Conservation (phyloP, 2,329 filamentous ascomycete species). For the Alternaria viburni region DNA sequence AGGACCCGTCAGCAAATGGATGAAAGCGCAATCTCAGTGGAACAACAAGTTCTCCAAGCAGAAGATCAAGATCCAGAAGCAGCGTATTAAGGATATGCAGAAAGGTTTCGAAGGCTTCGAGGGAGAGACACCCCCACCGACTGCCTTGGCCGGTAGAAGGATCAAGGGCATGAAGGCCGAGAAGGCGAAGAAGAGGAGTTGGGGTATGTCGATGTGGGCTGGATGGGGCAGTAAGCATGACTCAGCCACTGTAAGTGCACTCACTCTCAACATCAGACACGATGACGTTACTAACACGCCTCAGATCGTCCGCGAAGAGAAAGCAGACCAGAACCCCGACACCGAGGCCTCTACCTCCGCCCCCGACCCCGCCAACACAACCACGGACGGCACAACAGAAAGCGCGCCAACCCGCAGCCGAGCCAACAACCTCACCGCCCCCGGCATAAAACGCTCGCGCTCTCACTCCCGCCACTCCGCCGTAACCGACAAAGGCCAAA, state of each 20-base stretch:
- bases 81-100: slow-evolving; percentile 74
- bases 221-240: slow-evolving; percentile 91
- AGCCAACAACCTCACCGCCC: slow-evolving; percentile 6
- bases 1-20: slow-evolving; percentile 82
- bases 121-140: slow-evolving; percentile 81
- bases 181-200: slow-evolving; percentile 69
- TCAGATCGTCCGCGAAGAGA: slow-evolving; percentile 44
- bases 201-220: slow-evolving; percentile 83
- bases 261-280: not conserved
- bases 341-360: slow-evolving; percentile 38
- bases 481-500: slow-evolving; percentile 45
- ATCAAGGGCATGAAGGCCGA: slow-evolving; percentile 55
- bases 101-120: slow-evolving; percentile 72
- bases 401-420: slow-evolving; percentile 15
- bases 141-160: slow-evolving; percentile 77
- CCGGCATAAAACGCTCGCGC: slow-evolving; percentile 20
- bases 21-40: slow-evolving; percentile 74
- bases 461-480: slow-evolving; percentile 39
- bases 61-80: slow-evolving; percentile 74
- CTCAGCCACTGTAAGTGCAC: slow-evolving; percentile 66
- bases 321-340: slow-evolving; percentile 33
- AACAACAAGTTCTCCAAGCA: slow-evolving; percentile 73
- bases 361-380: slow-evolving; percentile 2
- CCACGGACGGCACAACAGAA: slow-evolving; percentile 47
- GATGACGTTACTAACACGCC: slow-evolving; percentile 10